phyloP scores from a whole-genome alignment of 2,329 filamentous ascomycete genomes.

The Penicillium aurantiogriseum region DNA sequence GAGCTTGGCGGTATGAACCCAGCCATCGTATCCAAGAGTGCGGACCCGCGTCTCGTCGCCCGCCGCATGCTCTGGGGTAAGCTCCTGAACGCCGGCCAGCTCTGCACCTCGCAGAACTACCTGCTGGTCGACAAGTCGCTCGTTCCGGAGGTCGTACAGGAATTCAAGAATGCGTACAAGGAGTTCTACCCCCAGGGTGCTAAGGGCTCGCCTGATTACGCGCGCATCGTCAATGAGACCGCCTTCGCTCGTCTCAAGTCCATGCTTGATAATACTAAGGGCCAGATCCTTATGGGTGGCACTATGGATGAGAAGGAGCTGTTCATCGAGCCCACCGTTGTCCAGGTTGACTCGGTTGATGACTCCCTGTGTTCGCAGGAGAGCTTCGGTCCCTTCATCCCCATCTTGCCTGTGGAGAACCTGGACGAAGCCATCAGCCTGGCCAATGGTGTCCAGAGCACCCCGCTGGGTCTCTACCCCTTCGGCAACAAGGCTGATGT shows the following conservation, averaged over 20 bases:
- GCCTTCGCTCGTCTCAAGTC: constrained; percentile 82
- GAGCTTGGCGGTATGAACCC: constrained; percentile 93
- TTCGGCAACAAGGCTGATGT: constrained; percentile 82
- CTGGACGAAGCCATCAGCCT: constrained; percentile 83
- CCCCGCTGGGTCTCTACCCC: constrained; percentile 77
- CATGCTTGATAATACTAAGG: constrained; percentile 81
- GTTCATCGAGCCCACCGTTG: constrained; percentile 89
- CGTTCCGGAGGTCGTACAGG: constrained; percentile 67
- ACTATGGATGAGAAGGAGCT: constrained; percentile 74
- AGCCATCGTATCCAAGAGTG: constrained; percentile 82
- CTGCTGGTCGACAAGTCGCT: constrained; percentile 76
- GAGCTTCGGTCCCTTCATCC: constrained; percentile 89
- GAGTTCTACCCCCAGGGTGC: constrained; percentile 83
- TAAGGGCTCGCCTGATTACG: constrained; percentile 73
- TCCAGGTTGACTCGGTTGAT: constrained; percentile 72
- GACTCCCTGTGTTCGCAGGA: constrained; percentile 81
- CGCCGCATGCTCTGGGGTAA: constrained; percentile 87
- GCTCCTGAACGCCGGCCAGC: constrained; percentile 79
- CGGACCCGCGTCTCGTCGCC: constrained; percentile 76
- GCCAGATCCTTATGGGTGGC: constrained; percentile 84
- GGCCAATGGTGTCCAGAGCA: constrained; percentile 77
- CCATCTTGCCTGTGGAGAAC: constrained; percentile 72
- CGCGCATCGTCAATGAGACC: constrained; percentile 73
- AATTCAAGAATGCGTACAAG: constrained; percentile 68
- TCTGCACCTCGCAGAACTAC: constrained; percentile 93